A percentile compares a stretch with the other conserved stretches of the same genome.
These are phyloP conservation scores for Graphilbum ipis-grandicollis DNA, from an alignment of 2,329 filamentous ascomycete genomes.

Conservation along the genomic window DNA sequence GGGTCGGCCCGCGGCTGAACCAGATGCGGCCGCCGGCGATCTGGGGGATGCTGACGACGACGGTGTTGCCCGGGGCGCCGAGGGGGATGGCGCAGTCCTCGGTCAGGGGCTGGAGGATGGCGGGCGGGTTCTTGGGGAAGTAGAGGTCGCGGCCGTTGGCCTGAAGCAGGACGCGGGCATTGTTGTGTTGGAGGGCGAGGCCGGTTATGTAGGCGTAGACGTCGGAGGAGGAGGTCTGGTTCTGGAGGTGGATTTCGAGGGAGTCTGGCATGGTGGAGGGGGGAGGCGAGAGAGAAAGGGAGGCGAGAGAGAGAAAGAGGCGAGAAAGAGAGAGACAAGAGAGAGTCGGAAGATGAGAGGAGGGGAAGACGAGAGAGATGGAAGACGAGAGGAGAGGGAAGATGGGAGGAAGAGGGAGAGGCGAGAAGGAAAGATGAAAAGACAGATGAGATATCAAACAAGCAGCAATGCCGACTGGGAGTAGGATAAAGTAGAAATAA, in stretches of 20 bases:
- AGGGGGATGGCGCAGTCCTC: slow-evolving; percentile 42
- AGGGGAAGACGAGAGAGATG: neutral
- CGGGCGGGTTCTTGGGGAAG: slow-evolving; percentile 28
- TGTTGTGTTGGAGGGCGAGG: slow-evolving; percentile 29
- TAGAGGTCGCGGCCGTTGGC: slow-evolving; percentile 34
- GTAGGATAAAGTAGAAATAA: too few relatives aligned
- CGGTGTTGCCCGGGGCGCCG: slow-evolving; percentile 34
- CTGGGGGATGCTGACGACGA: slow-evolving; percentile 40
- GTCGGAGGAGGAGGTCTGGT: slow-evolving; percentile 32
- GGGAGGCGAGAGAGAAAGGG: neutral
- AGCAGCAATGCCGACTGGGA: too few relatives aligned
- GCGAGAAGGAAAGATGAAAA: neutral
- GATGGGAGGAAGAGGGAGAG: neutral
- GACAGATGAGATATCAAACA: too few relatives aligned
- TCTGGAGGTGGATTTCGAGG: slow-evolving; percentile 36
- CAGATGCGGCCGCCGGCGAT: slow-evolving; percentile 48
- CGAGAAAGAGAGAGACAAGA: neutral
- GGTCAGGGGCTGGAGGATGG: slow-evolving; percentile 28
- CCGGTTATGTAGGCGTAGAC: slow-evolving; percentile 52
- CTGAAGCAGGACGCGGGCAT: slow-evolving; percentile 19
- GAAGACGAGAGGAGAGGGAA: neutral
- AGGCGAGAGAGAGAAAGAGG: neutral
- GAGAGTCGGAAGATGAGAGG: neutral
- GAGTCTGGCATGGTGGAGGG: slow-evolving; percentile 19
- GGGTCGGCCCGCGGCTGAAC: slow-evolving; percentile 35